Conservation (phyloP, 495 filamentous ascomycete genomes). For the Pyrenopolyporus hunteri region DNA sequence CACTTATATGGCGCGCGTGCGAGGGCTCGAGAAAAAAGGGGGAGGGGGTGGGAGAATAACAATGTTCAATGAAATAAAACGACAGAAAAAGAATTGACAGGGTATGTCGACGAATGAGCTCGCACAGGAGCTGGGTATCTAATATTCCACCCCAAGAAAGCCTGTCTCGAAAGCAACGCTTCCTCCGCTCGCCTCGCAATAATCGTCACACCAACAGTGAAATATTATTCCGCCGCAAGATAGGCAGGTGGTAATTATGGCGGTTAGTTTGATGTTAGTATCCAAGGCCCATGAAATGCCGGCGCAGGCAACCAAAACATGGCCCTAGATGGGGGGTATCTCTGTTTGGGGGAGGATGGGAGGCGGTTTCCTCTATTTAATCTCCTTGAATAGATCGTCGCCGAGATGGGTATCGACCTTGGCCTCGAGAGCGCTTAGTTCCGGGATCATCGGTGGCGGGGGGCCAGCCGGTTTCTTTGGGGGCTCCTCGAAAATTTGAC, state of each 20-base stretch:
- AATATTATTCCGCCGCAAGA: conserved; percentile 33
- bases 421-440: conserved; percentile 59
- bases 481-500: conserved; percentile 41
- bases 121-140: conserved; percentile 46
- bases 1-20: conserved; percentile 23
- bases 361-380: conserved; percentile 40
- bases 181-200: conserved; percentile 20
- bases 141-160: conserved; percentile 28
- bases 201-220: conserved; percentile 31
- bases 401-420: conserved; percentile 55
- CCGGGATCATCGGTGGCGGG: conserved; percentile 66
- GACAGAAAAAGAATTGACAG: conserved; percentile 25
- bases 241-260: conserved; percentile 13
- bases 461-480: conserved; percentile 49
- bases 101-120: conserved; percentile 44
- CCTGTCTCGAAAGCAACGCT: conserved; percentile 23
- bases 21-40: conserved; percentile 4
- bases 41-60: conserved; percentile 16
- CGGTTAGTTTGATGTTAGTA: conserved; percentile 20
- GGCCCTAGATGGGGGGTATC: conserved; percentile 20
- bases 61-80: conserved; percentile 21
- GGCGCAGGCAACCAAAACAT: conserved; percentile 21
- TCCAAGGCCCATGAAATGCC: conserved; percentile 13
- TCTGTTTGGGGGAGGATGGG: neutral
- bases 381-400: conserved; percentile 65